Evolutionary conservation across 1,284 basidiomycete species (phyloP), one percentile per base, ranked within the genome.

Genomic region (Golubevia sp.): DNA sequence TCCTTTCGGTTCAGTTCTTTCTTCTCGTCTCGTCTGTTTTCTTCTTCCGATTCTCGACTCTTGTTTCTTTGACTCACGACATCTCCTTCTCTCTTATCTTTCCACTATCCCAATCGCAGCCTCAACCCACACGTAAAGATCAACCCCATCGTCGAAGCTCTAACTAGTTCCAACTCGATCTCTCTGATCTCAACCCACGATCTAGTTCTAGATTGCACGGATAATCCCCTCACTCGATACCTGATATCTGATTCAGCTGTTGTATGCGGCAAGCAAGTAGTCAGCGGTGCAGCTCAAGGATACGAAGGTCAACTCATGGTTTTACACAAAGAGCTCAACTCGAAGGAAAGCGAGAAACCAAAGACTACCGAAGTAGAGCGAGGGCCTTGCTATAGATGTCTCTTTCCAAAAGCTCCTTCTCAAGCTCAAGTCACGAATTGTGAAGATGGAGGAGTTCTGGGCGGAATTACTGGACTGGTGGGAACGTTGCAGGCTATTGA

Each of bases 301-400:
- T 91, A 90, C 63, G 93, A 97, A 61, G 97, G 97, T 0, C 95
- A 98, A 79, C 88, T 98, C 51, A 69, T 79, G 2, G 77, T 80
- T 2, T 64, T 81, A 24, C 73, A 79, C 54, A 75, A 74, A 52
- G 56, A 70, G 1, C 61, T 73, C 44, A 49, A 55, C 34, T 30
- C 61, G 3, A 58, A 64, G 11, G 63, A 55, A 1, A 55, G 56
- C 13, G 24, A 23, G 57, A 25, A 3, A 27, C 5, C 15, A n/a
- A n/a, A n/a, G n/a, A 11, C 18, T 26, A 38, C 7, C 15, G 52
- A 48, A 25, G 18, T 66, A 56, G 81, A 86, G 21, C 84, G 88
- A 15, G 91, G 94, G 0, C 94, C 95, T 0, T 99, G 97, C 84
- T 97, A 97, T 84, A 88, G 97, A 2, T 99, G 97, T 79, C 85